phyloP scores from a whole-genome alignment of 2,329 filamentous ascomycete genomes.

The Seiridium unicorne region DNA sequence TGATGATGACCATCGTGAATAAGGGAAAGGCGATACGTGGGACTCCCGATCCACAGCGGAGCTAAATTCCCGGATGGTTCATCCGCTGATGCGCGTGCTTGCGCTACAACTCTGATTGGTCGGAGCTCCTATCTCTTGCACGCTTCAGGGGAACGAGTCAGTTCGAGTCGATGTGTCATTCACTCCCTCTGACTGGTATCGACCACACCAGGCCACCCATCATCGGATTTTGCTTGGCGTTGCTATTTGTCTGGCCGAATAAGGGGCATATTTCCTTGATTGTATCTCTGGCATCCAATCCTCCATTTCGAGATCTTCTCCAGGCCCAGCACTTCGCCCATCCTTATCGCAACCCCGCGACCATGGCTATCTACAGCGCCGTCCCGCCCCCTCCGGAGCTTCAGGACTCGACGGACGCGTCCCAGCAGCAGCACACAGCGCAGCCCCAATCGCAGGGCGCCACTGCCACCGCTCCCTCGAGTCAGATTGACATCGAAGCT shows the following conservation, averaged over 20 bases:
- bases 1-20: too few species aligned
- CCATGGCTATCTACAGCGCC: slow-evolving; percentile 48
- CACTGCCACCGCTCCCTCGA: slow-evolving; percentile 22
- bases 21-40: background rate
- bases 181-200: background rate
- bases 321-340: background rate
- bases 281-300: background rate
- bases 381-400: slow-evolving; percentile 48
- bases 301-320: background rate
- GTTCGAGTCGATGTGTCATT: slow-evolving; percentile 8
- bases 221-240: too few species aligned
- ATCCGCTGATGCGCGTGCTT: background rate
- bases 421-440: slow-evolving; percentile 17
- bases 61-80: background rate
- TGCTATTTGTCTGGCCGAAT: background rate
- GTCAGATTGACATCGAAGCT: slow-evolving; percentile 59
- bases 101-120: slow-evolving; percentile 7
- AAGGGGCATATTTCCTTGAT: background rate
- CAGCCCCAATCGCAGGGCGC: slow-evolving; percentile 15
- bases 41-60: background rate
- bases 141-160: slow-evolving; percentile 2
- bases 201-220: background rate
- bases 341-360: slow-evolving; percentile 1
- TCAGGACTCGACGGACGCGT: slow-evolving; percentile 16
- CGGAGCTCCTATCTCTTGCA: slow-evolving; percentile 4